Evolutionary conservation across 73 alveolate species (phyloP).

Genomic region (Uronychia setigera): DNA sequence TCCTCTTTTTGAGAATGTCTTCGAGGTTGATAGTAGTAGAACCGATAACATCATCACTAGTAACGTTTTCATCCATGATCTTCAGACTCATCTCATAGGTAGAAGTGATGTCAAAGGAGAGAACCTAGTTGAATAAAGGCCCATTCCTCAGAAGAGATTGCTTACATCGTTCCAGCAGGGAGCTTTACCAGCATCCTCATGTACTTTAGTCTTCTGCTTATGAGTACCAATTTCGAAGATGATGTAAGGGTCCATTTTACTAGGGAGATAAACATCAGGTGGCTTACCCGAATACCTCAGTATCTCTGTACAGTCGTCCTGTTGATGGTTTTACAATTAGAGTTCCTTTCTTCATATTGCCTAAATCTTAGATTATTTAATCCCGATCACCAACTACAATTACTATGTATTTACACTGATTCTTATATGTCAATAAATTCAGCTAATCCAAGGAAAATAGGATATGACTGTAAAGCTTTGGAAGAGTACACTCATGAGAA

Average conservation of each 20-base stretch:
- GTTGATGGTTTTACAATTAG: conserved; percentile 29
- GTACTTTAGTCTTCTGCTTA: conserved; percentile 40
- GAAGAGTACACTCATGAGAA: no score
- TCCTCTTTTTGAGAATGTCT: conserved; percentile 5
- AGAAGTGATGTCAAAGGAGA: not conserved
- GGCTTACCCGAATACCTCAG: conserved; percentile 14
- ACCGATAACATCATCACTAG: conserved; percentile 56
- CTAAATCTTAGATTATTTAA: not conserved
- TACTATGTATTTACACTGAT: no score
- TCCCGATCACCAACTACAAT: conserved; percentile 6
- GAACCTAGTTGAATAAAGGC: not conserved
- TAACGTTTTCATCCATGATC: conserved; percentile 46
- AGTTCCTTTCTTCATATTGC: conserved; percentile 26
- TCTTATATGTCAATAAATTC: no score
- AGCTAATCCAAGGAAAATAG: no score
- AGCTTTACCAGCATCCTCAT: conserved; percentile 35
- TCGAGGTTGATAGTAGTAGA: not conserved
- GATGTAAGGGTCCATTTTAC: conserved; percentile 36
- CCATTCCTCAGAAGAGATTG: not conserved
- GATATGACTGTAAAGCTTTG: no score
- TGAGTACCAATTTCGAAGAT: conserved; percentile 3
- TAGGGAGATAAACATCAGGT: not conserved
- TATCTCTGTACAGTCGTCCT: conserved; percentile 35
- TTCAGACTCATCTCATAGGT: not conserved
- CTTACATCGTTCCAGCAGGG: conserved; percentile 41